Conservation (phyloP, 2,329 filamentous ascomycete species). For the Cephalotrichum gorgonifer region DNA sequence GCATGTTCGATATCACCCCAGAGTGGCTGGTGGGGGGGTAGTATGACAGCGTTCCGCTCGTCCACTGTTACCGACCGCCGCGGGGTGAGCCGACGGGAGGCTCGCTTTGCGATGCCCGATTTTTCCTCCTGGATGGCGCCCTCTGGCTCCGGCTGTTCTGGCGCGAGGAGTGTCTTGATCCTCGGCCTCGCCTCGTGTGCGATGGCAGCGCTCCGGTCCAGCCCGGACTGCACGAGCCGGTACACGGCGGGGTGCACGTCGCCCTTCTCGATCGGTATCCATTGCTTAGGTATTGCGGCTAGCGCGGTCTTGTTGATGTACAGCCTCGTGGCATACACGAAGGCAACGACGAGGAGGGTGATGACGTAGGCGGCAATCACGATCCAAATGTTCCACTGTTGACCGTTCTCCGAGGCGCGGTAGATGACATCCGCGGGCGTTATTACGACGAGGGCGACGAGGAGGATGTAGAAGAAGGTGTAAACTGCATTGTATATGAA, state of each 20-base stretch:
- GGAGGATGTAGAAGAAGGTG: slow-evolving; percentile 62
- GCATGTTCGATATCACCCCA: slow-evolving; percentile 83
- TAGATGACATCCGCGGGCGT: slow-evolving; percentile 74
- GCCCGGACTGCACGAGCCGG: slow-evolving; percentile 60
- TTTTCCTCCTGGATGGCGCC: neutral
- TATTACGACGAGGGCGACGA: slow-evolving; percentile 63
- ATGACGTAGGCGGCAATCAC: slow-evolving; percentile 66
- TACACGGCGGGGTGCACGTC: slow-evolving; percentile 69
- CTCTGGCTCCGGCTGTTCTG: neutral
- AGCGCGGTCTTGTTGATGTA: slow-evolving; percentile 77
- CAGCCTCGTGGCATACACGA: slow-evolving; percentile 75
- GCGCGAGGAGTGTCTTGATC: neutral
- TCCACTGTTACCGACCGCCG: slow-evolving; percentile 26
- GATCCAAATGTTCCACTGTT: slow-evolving; percentile 74
- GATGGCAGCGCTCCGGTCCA: slow-evolving; percentile 69
- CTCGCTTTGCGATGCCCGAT: slow-evolving; percentile 7
- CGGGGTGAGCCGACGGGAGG: slow-evolving; percentile 14
- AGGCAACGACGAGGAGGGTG: slow-evolving; percentile 56
- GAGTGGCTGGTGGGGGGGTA: slow-evolving; percentile 38
- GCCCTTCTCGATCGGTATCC: slow-evolving; percentile 76
- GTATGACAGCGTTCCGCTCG: slow-evolving; percentile 31
- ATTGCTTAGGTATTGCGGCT: slow-evolving; percentile 73
- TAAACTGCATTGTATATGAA: slow-evolving; percentile 77
- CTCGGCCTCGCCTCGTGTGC: slow-evolving; percentile 69
- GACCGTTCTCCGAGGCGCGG: slow-evolving; percentile 56